Evolutionary conservation across 2,329 filamentous ascomycete species (phyloP).

Genomic region (Truncatella angustata): DNA sequence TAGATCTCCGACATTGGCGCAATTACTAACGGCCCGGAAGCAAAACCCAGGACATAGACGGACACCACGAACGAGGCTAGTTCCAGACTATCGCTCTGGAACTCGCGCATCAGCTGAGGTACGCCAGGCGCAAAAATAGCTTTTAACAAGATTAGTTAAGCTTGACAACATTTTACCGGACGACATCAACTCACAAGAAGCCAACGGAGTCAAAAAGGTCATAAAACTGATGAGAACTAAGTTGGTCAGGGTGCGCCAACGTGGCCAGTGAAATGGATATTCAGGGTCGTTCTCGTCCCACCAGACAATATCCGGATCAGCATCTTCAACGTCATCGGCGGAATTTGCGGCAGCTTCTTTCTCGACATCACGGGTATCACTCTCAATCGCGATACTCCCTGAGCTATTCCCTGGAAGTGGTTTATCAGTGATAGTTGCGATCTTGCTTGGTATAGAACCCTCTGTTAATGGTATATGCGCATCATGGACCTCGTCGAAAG

Average conservation of each 20-base stretch:
- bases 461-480: conserved; percentile 47
- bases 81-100: conserved; percentile 6
- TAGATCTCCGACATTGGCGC: conserved; percentile 59
- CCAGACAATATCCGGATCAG: conserved; percentile 4
- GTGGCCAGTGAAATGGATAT: conserved; percentile 54
- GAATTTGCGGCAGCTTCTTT: conserved; percentile 16
- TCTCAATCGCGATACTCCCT: conserved; percentile 22
- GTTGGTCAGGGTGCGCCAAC: conserved; percentile 10
- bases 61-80: conserved; percentile 12
- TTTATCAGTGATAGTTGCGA: no score
- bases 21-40: conserved; percentile 49
- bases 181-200: conserved; percentile 9
- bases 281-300: conserved; percentile 37
- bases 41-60: conserved; percentile 13
- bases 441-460: conserved; percentile 38
- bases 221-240: conserved; percentile 8
- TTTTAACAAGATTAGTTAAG: background rate
- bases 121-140: conserved; percentile 13
- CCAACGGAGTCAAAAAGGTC: conserved; percentile 11
- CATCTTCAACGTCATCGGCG: conserved; percentile 23
- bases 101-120: conserved; percentile 12
- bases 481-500: conserved; percentile 45
- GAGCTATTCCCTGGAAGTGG: no score
- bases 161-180: background rate
- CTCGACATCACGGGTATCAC: conserved; percentile 19